Conservation (phyloP, 139 green algal genomes). For the Ettlia oleoabundans region DNA sequence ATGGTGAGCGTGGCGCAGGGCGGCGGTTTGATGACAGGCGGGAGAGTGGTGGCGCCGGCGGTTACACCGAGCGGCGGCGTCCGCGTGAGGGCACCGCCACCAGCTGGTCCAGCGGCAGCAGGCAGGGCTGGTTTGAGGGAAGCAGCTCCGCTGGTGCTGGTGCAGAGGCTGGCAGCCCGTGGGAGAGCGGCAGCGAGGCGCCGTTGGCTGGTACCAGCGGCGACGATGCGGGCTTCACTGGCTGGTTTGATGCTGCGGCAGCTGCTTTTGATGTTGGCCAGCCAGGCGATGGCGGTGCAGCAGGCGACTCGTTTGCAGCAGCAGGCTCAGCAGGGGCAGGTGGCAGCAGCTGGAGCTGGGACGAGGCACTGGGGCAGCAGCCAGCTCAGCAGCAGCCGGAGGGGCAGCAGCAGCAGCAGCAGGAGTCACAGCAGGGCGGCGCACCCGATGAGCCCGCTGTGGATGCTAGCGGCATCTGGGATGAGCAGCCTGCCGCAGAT, state of each 20-base stretch:
- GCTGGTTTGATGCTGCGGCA: conserved; percentile 10
- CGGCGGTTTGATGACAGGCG: not conserved
- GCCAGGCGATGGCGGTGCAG: no score
- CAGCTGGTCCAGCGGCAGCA: not conserved
- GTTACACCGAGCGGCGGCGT: no score
- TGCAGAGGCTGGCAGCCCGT: not conserved
- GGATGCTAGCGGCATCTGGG: not conserved
- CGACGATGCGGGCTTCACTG: not conserved
- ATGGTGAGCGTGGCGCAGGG: not conserved
- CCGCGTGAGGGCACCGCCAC: no score
- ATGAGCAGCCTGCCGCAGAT: not conserved
- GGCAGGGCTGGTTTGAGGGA: conserved; percentile 2
- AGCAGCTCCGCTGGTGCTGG: not conserved
- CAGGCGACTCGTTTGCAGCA: not conserved
- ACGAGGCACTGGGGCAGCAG: conserved; percentile 6
- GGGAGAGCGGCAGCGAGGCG: not conserved
- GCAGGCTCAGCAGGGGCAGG: not conserved
- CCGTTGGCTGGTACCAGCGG: not conserved
- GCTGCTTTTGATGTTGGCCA: not conserved
- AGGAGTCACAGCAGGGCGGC: no score
- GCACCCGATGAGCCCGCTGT: not conserved
- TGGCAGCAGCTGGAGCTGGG: conserved; percentile 20
- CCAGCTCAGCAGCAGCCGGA: not conserved
- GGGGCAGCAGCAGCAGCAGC: not conserved
- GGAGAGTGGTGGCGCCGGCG: not conserved